Conservation (phyloP, 2,329 filamentous ascomycete species). For the Harringtonia aguacate region DNA sequence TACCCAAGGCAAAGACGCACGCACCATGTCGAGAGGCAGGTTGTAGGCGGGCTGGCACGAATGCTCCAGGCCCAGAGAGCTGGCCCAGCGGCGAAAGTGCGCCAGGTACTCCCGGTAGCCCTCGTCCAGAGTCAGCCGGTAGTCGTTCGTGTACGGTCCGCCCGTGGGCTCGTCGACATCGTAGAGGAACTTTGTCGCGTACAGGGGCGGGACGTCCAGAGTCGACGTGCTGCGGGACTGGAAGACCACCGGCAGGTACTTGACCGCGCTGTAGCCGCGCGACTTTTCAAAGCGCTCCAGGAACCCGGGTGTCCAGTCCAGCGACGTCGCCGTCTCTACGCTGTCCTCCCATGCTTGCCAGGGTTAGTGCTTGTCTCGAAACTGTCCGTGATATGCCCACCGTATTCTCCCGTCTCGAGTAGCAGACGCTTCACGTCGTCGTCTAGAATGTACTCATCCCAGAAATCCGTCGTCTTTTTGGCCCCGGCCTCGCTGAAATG, state of each 20-base stretch:
- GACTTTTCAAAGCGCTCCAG: constrained; percentile 9
- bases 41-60: constrained; percentile 17
- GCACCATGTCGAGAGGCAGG: constrained; percentile 16
- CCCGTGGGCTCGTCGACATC: constrained; percentile 10
- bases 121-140: constrained; percentile 10
- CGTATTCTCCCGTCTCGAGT: constrained; percentile 12
- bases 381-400: too few relatives aligned
- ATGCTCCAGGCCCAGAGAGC: constrained; percentile 12
- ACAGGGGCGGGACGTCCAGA: constrained; percentile 11
- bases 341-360: constrained; percentile 16
- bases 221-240: constrained; percentile 12
- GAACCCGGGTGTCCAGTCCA: constrained; percentile 15
- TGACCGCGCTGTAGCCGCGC: constrained; percentile 11
- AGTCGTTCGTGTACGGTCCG: constrained; percentile 14
- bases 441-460: constrained; percentile 14
- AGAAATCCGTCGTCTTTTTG: constrained; percentile 15
- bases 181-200: constrained; percentile 13
- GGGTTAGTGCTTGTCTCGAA: too few relatives aligned
- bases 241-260: constrained; percentile 15
- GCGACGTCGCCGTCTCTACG: constrained; percentile 15
- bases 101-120: constrained; percentile 18
- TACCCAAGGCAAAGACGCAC: too few relatives aligned
- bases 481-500: constrained; percentile 16
- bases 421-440: constrained; percentile 8
- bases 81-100: constrained; percentile 20